Percentiles rank a stretch among this genome's conserved stretches.
These are phyloP conservation scores for Aegilops tauschii DNA, from an alignment of 176 grass and related monocot species.

Conservation along the genomic window DNA sequence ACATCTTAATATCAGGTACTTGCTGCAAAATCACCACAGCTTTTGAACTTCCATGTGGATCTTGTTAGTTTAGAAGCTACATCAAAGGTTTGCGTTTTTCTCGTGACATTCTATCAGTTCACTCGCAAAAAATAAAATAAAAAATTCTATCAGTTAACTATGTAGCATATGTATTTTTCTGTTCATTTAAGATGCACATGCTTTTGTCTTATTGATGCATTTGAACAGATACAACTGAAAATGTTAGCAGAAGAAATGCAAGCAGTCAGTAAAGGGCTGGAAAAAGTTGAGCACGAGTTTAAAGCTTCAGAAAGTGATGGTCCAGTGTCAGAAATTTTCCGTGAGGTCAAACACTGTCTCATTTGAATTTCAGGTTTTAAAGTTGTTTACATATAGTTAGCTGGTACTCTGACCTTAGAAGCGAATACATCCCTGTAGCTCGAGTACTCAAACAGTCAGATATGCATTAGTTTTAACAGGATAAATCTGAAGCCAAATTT, in stretches of 20 bases:
- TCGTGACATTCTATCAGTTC: slow-evolving; percentile 1
- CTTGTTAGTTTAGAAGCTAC: slow-evolving; percentile 87
- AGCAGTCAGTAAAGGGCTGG: slow-evolving; percentile 85
- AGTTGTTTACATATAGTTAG: background rate
- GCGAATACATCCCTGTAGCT: slow-evolving; percentile 5
- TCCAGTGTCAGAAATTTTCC: slow-evolving; percentile 86
- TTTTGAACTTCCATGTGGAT: slow-evolving; percentile 86
- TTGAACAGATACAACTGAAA: slow-evolving; percentile 93
- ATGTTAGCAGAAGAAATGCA: slow-evolving; percentile 99
- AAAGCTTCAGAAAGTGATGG: slow-evolving; percentile 98
- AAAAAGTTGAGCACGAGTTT: slow-evolving; percentile 82
- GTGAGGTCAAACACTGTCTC: slow-evolving; percentile 45
- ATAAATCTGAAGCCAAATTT: background rate
- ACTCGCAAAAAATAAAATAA: background rate
- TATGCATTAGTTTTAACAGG: background rate
- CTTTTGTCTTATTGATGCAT: slow-evolving; percentile 23
- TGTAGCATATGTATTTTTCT: slow-evolving; percentile 30
- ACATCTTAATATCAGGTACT: slow-evolving; percentile 60
- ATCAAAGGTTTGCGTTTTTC: slow-evolving; percentile 74
- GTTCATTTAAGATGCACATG: slow-evolving; percentile 6
- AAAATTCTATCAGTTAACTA: background rate
- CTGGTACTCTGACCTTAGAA: background rate
- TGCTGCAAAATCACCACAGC: slow-evolving; percentile 69
- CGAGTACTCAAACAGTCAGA: background rate
- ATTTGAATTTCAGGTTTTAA: background rate